Percentiles rank a stretch among this genome's conserved stretches.
Evolutionary conservation across 2,329 filamentous ascomycete genomes (phyloP).

Genomic region (Stagonosporopsis cucurbitacearum): DNA sequence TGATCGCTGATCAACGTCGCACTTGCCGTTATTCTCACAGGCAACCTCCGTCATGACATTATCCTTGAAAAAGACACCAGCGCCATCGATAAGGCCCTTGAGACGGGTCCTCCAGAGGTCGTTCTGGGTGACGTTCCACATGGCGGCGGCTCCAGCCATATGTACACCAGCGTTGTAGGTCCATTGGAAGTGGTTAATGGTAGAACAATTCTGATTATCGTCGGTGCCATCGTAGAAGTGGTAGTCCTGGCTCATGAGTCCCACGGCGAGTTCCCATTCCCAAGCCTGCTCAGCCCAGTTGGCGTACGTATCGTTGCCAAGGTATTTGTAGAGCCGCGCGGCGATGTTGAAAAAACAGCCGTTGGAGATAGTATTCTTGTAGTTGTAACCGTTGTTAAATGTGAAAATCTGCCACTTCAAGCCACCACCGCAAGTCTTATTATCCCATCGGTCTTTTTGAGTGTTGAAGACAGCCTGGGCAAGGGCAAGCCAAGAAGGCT

Average conservation of each 20-base stretch:
- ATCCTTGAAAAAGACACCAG: slow-evolving; percentile 53
- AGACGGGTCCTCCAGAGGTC: slow-evolving; percentile 42
- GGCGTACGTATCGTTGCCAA: slow-evolving; percentile 61
- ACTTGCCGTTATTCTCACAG: slow-evolving; percentile 55
- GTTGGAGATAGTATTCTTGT: slow-evolving; percentile 84
- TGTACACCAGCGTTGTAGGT: slow-evolving; percentile 57
- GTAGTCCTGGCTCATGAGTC: slow-evolving; percentile 57
- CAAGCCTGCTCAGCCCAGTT: slow-evolving; percentile 72
- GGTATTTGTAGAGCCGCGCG: slow-evolving; percentile 74
- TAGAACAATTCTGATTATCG: slow-evolving; percentile 52
- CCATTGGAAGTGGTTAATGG: slow-evolving; percentile 55
- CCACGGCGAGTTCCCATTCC: slow-evolving; percentile 60
- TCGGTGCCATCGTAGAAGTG: slow-evolving; percentile 56
- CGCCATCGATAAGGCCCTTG: slow-evolving; percentile 44
- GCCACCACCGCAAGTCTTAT: slow-evolving; percentile 70
- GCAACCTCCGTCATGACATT: slow-evolving; percentile 58
- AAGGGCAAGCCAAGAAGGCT: slow-evolving; percentile 71
- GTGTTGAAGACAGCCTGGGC: slow-evolving; percentile 76
- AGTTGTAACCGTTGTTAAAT: slow-evolving; percentile 76
- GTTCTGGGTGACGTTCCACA: slow-evolving; percentile 53
- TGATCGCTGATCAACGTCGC: slow-evolving; percentile 56
- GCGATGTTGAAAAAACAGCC: slow-evolving; percentile 83
- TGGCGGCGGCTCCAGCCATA: slow-evolving; percentile 55
- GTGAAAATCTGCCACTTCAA: slow-evolving; percentile 82
- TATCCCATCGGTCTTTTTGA: slow-evolving; percentile 74